Evolutionary conservation across 768 basidiomycete genomes (phyloP).

Genomic region (Pulveroboletus frians): DNA sequence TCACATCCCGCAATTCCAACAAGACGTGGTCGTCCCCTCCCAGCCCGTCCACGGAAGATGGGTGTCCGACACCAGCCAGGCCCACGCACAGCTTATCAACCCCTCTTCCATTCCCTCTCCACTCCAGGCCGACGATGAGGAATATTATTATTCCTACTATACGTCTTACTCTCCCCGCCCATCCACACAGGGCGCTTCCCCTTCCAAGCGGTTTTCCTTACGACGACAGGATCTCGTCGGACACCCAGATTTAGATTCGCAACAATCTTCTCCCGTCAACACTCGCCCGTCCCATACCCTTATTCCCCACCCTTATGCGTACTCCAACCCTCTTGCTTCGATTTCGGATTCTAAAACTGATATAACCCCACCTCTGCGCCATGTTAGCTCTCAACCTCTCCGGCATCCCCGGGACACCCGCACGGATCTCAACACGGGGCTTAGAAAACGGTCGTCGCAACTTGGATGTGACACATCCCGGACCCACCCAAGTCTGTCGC

Average conservation of each 20-base stretch:
- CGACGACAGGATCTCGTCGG: slow-evolving; percentile 12
- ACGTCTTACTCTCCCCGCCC: slow-evolving; percentile 28
- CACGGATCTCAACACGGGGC: background rate
- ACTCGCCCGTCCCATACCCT: slow-evolving; percentile 22
- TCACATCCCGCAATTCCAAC: slow-evolving; percentile 11
- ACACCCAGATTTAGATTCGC: slow-evolving; percentile 19
- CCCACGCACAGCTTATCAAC: slow-evolving; percentile 10
- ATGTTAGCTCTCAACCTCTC: slow-evolving; percentile 23
- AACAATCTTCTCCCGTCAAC: slow-evolving; percentile 11
- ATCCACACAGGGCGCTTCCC: slow-evolving; percentile 10
- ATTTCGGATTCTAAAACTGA: background rate
- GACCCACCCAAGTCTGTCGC: background rate
- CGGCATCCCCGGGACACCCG: slow-evolving; percentile 10
- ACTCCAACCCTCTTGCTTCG: slow-evolving; percentile 28
- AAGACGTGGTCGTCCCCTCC: slow-evolving; percentile 2
- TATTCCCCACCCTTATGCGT: slow-evolving; percentile 50
- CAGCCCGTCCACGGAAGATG: slow-evolving; percentile 15
- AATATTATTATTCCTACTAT: slow-evolving; percentile 51
- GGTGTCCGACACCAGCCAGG: slow-evolving; percentile 7
- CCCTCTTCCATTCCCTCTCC: slow-evolving; percentile 16
- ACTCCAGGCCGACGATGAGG: slow-evolving; percentile 35
- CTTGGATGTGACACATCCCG: slow-evolving; percentile 1
- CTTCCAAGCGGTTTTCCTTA: slow-evolving; percentile 15
- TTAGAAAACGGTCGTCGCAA: slow-evolving; percentile 2
- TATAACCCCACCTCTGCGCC: slow-evolving; percentile 12